Percentiles rank a stretch among this genome's conserved stretches.
phyloP scores from a whole-genome alignment of 2,329 filamentous ascomycete species.

The Trichocomaceae sp. region DNA sequence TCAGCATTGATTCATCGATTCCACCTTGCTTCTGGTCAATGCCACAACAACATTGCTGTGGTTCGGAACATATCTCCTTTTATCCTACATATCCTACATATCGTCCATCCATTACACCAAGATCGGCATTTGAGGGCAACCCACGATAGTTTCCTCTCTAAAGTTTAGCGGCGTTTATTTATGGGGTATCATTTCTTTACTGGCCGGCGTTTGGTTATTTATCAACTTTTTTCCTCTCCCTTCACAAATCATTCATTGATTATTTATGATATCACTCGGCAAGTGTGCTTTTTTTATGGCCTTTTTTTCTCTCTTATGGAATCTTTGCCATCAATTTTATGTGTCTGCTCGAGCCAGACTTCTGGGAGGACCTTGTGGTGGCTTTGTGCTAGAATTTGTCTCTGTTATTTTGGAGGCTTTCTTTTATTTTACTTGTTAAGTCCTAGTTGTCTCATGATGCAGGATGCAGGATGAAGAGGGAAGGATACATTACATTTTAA shows the following conservation, averaged over 20 bases:
- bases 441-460: slow-evolving; percentile 1
- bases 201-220: slow-evolving; percentile 5
- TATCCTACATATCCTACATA: background rate
- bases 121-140: background rate
- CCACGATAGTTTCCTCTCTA: background rate
- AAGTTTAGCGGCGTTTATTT: slow-evolving; percentile 9
- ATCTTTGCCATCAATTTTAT: background rate
- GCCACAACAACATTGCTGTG: background rate
- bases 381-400: background rate
- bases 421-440: background rate
- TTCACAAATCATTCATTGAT: slow-evolving; percentile 2
- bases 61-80: background rate
- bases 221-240: background rate
- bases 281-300: slow-evolving; percentile 5
- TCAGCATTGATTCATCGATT: background rate
- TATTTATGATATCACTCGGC: slow-evolving; percentile 14
- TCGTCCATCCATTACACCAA: background rate
- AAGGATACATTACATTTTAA: background rate
- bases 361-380: background rate
- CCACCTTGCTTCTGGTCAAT: background rate
- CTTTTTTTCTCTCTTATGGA: background rate
- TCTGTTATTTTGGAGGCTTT: background rate
- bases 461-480: background rate
- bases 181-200: background rate
- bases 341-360: background rate